These are phyloP conservation scores for Candida schatavii DNA, from an alignment of 805 yeast genomes.

Conservation along the genomic window DNA sequence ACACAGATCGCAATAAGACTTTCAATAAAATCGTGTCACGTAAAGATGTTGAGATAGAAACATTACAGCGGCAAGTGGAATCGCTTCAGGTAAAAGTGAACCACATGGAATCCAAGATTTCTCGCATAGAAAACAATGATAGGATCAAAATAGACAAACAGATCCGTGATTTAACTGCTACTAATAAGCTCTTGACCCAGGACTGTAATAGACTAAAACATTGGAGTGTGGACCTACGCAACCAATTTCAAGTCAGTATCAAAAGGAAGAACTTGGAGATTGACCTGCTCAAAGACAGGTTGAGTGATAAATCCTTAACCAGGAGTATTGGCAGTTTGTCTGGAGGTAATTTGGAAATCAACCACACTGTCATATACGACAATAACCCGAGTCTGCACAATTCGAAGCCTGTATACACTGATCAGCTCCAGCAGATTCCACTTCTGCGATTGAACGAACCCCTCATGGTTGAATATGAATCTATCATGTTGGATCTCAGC, in stretches of 20 bases:
- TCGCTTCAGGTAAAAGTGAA: slow-evolving; percentile 18
- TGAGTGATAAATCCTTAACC: slow-evolving; percentile 23
- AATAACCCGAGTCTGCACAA: slow-evolving; percentile 30
- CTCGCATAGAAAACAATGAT: slow-evolving; percentile 12
- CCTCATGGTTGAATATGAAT: slow-evolving; percentile 27
- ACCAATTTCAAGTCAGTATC: slow-evolving; percentile 34
- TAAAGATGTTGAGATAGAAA: slow-evolving; percentile 27
- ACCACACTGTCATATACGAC: slow-evolving; percentile 25
- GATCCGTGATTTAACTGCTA: slow-evolving; percentile 15
- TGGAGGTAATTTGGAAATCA: slow-evolving; percentile 19
- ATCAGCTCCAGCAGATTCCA: slow-evolving; percentile 9
- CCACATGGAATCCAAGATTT: slow-evolving; percentile 16
- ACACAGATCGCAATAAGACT: slow-evolving; percentile 27
- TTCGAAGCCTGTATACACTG: neutral
- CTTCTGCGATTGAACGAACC: slow-evolving; percentile 7
- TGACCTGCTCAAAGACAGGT: slow-evolving; percentile 29
- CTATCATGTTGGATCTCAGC: slow-evolving; percentile 30
- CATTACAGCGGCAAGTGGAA: slow-evolving; percentile 20
- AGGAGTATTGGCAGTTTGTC: slow-evolving; percentile 26
- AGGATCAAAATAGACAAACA: slow-evolving; percentile 14
- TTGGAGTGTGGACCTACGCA: slow-evolving; percentile 28
- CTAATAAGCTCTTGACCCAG: slow-evolving; percentile 25
- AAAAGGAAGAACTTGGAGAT: slow-evolving; percentile 32
- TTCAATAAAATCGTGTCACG: slow-evolving; percentile 26
- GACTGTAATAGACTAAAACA: slow-evolving; percentile 27